Evolutionary conservation across 2,329 filamentous ascomycete species (phyloP).

Genomic region (Colletotrichum phormii): DNA sequence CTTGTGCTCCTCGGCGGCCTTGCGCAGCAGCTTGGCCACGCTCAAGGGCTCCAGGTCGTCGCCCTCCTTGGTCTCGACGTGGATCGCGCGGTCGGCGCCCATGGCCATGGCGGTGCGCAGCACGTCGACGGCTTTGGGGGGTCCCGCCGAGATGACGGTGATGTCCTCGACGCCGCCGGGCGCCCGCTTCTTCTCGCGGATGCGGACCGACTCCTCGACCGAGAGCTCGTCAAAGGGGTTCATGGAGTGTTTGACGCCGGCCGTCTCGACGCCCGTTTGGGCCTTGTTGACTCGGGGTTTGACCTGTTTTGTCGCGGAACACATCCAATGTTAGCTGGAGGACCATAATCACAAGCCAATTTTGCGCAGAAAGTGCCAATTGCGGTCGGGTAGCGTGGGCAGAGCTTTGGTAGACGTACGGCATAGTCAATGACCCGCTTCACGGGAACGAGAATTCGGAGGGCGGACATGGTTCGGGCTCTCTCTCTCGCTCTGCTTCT

Average conservation of each 20-base stretch:
- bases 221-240: constrained; percentile 99
- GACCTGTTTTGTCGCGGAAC: constrained; percentile 58
- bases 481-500: constrained; percentile 18
- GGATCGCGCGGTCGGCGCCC: constrained; percentile 92
- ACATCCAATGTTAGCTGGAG: constrained; percentile 22
- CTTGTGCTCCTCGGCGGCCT: constrained; percentile 84
- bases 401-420: constrained; percentile 59
- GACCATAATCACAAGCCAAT: constrained; percentile 24
- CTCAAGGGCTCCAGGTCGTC: constrained; percentile 86
- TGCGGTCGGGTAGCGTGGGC: neutral
- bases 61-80: constrained; percentile 82
- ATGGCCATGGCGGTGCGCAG: constrained; percentile 98
- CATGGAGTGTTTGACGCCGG: constrained; percentile 96
- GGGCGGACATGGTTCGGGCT: constrained; percentile 35
- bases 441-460: constrained; percentile 77
- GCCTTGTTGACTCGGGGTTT: constrained; percentile 77
- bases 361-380: constrained; percentile 4
- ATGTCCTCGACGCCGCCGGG: constrained; percentile 88
- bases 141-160: constrained; percentile 88
- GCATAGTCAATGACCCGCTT: constrained; percentile 92
- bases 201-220: constrained; percentile 93
- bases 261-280: constrained; percentile 89
- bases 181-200: constrained; percentile 86
- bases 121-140: constrained; percentile 86
- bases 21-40: constrained; percentile 90